Conservation (phyloP, 2,329 filamentous ascomycete genomes). For the Davidsoniella neocaledoniae region DNA sequence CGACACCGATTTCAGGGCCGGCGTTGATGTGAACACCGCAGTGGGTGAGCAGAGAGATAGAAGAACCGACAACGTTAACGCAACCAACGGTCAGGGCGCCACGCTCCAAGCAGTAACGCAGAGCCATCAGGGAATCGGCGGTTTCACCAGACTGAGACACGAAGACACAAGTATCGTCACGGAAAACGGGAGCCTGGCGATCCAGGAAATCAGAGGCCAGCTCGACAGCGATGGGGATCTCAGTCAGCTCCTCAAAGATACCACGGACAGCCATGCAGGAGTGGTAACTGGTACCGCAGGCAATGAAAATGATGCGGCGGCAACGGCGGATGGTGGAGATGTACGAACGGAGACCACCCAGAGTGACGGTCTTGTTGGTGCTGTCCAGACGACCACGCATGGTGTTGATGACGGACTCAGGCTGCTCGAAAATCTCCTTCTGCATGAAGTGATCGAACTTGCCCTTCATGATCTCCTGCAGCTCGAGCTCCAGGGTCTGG, state of each 20-base stretch:
- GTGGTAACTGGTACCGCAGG: constrained; percentile 95
- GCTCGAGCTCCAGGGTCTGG: constrained; percentile 94
- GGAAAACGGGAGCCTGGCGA: constrained; percentile 91
- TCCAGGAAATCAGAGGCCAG: constrained; percentile 97
- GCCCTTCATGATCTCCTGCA: constrained; percentile 99
- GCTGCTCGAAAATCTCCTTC: constrained; percentile 99
- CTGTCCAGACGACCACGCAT: constrained; percentile 97
- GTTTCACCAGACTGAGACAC: constrained; percentile 98
- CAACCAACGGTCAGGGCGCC: constrained; percentile 94
- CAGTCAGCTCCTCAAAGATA: constrained; percentile 91
- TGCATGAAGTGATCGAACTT: constrained; percentile 99
- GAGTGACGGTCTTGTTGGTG: constrained; percentile 84
- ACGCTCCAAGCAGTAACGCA: constrained; percentile 95
- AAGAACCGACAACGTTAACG: constrained; percentile 96
- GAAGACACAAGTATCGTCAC: constrained; percentile 97
- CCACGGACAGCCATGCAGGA: constrained; percentile 99
- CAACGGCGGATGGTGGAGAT: constrained; percentile 93
- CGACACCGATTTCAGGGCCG: constrained; percentile 95
- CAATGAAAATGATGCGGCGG: constrained; percentile 96
- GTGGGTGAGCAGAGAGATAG: constrained; percentile 96
- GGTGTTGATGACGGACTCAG: constrained; percentile 97
- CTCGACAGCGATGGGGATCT: constrained; percentile 95
- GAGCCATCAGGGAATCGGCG: constrained; percentile 89
- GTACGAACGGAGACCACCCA: constrained; percentile 91
- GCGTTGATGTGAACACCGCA: constrained; percentile 99